Conservation (phyloP, 495 filamentous ascomycete species). For the Penicillium macrosclerotiorum region DNA sequence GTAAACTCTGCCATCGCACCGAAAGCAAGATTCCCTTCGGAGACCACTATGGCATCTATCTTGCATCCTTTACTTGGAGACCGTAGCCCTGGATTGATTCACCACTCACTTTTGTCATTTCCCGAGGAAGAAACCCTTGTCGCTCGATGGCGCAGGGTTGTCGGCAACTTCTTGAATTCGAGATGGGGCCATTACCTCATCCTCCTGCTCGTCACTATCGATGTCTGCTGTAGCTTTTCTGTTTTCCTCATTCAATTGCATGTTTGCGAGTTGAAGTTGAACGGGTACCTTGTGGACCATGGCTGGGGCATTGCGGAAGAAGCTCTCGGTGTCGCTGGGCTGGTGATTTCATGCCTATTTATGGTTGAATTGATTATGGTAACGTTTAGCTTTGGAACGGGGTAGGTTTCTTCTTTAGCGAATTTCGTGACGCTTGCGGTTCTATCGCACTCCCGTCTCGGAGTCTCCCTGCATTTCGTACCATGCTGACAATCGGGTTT, state of each 20-base stretch:
- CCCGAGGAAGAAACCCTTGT: slow-evolving; percentile 9
- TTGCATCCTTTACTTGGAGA: neutral
- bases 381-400: slow-evolving; percentile 54
- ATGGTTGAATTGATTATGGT: slow-evolving; percentile 56
- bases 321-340: slow-evolving; percentile 39
- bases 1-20: too few species aligned
- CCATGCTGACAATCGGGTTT: slow-evolving; percentile 15
- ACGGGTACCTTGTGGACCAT: slow-evolving; percentile 2
- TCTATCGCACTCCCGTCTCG: neutral
- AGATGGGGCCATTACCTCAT: slow-evolving; percentile 57
- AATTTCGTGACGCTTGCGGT: neutral
- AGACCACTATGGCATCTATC: too few species aligned
- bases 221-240: slow-evolving; percentile 58
- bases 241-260: slow-evolving; percentile 62
- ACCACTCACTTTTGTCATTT: neutral
- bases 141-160: slow-evolving; percentile 15
- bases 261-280: slow-evolving; percentile 51
- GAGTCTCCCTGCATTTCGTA: neutral
- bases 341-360: slow-evolving; percentile 60
- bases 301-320: slow-evolving; percentile 33
- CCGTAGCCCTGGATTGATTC: neutral
- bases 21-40: too few species aligned
- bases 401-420: slow-evolving; percentile 34
- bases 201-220: slow-evolving; percentile 53
- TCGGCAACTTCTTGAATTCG: slow-evolving; percentile 47